phyloP scores from a whole-genome alignment of 2,329 filamentous ascomycete species.

The Periconia sp. region DNA sequence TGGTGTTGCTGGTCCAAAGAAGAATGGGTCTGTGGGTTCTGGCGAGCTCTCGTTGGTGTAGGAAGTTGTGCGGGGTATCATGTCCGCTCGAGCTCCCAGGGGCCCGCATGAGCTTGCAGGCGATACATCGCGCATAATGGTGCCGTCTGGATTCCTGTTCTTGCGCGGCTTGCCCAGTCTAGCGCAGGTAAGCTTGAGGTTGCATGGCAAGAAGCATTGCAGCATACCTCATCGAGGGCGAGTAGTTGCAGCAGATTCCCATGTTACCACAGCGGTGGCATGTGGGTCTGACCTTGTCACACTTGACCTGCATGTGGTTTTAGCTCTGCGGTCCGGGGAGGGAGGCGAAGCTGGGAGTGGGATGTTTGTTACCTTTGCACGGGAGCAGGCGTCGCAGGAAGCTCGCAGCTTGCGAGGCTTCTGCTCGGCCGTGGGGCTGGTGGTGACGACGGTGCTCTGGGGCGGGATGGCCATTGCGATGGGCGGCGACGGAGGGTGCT shows the following conservation, averaged over 20 bases:
- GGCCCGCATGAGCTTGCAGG: constrained; percentile 39
- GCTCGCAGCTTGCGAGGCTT: constrained; percentile 46
- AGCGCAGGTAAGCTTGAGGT: constrained; percentile 20
- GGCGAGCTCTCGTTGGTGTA: constrained; percentile 43
- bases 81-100: constrained; percentile 35
- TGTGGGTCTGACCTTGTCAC: constrained; percentile 44
- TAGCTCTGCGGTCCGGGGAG: too few relatives aligned
- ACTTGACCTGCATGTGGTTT: constrained; percentile 35
- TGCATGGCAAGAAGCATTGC: neutral
- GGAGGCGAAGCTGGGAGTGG: neutral
- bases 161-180: constrained; percentile 46
- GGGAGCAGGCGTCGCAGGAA: constrained; percentile 47
- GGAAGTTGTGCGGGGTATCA: constrained; percentile 38
- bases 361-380: constrained; percentile 42
- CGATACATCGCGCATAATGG: constrained; percentile 42
- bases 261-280: constrained; percentile 46
- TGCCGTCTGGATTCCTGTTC: constrained; percentile 43
- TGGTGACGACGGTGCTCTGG: constrained; percentile 25
- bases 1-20: constrained; percentile 42
- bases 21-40: constrained; percentile 42
- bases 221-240: constrained; percentile 46
- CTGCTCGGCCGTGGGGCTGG: constrained; percentile 26
- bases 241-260: constrained; percentile 48
- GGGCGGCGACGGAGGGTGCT: constrained; percentile 29
- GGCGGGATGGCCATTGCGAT: constrained; percentile 25